These are phyloP conservation scores for Solanum bulbocastanum DNA, from an alignment of 257 asterid species.

Conservation along the genomic window DNA sequence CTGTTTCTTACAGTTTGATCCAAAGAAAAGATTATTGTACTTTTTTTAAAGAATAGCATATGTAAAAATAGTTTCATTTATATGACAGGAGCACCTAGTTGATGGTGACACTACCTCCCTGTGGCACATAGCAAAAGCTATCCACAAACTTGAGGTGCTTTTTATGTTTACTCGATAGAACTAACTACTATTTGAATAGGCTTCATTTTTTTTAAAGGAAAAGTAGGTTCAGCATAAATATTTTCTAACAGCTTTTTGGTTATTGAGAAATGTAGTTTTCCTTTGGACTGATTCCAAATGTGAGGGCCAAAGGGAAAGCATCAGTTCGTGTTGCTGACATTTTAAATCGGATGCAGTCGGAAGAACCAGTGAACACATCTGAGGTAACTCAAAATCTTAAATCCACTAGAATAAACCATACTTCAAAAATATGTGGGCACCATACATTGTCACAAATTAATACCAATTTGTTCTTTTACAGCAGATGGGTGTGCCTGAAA, in stretches of 20 bases:
- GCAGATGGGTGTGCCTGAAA: conserved; percentile 82
- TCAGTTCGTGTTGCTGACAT: conserved; percentile 85
- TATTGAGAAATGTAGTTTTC: conserved; percentile 47
- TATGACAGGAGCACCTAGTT: conserved; percentile 61
- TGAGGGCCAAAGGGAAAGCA: conserved; percentile 94
- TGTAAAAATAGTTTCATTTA: conserved; percentile 19
- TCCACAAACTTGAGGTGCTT: conserved; percentile 84
- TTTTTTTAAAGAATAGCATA: conserved; percentile 1
- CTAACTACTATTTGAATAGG: not conserved
- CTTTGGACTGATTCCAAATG: conserved; percentile 85
- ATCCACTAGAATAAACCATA: not conserved
- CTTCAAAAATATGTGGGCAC: not conserved
- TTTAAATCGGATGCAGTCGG: conserved; percentile 77
- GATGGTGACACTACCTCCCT: conserved; percentile 85
- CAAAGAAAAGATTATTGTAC: not conserved
- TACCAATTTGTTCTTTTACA: not conserved
- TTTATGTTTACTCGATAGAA: not conserved
- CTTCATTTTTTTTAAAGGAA: not conserved
- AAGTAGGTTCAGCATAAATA: not conserved
- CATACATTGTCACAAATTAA: not conserved
- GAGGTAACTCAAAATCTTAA: conserved; percentile 38
- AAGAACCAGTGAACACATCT: conserved; percentile 74
- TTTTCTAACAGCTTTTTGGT: conserved; percentile 5
- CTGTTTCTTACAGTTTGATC: not conserved
- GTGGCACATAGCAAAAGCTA: conserved; percentile 93